Base-by-base conservation (phyloP, 805 yeast species). In the Blastobotrys parvus region DNA sequence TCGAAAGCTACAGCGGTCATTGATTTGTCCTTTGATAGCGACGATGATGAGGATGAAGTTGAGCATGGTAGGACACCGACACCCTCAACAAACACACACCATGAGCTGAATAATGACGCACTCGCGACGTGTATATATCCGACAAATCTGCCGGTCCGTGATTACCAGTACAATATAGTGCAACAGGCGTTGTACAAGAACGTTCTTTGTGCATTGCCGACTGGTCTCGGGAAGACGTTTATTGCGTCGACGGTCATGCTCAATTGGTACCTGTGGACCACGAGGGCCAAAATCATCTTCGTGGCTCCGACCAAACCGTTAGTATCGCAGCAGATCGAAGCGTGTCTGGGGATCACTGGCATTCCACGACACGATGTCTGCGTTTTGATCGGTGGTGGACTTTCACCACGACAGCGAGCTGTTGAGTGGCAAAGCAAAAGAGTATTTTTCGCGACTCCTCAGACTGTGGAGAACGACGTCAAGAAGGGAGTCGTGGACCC, bases 221-320 rank as follows among this genome's bases (percentile, higher is more conserved):
- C 99, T 0, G 99, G 99, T 51, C 69, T 89, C 60, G 99, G 99
- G 32, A 92, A 92, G 64, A 92, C 99, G 0, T 87, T 92, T 50
- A 88, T 92, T 56, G 97, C 98, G 1, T 80, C 94, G 30, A 82
- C 95, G 0, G 90, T 90, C 18, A 92, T 92, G 88, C 69, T 88
- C 44, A 92, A 92, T 58, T 92, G 74, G 63, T 79, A 75, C 52
- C 65, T 94, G 39, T 92, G 98, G 98, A 83, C 89, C 17, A 74
- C 74, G 13, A 60, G 64, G 3, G 78, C 87, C 2, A 92, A 89
- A 56, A 77, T 92, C 51, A 75, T 94, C 1, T 92, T 92, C 61
- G 80, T 90, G 81, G 98, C 99, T 0, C 99, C 99, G 0, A 92
- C 99, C 1, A 71, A 89, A 50, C 99, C 99, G 0, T 69, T 92